These are phyloP conservation scores for Yarrowia galli DNA, from an alignment of 1,139 yeast species.

Conservation along the genomic window DNA sequence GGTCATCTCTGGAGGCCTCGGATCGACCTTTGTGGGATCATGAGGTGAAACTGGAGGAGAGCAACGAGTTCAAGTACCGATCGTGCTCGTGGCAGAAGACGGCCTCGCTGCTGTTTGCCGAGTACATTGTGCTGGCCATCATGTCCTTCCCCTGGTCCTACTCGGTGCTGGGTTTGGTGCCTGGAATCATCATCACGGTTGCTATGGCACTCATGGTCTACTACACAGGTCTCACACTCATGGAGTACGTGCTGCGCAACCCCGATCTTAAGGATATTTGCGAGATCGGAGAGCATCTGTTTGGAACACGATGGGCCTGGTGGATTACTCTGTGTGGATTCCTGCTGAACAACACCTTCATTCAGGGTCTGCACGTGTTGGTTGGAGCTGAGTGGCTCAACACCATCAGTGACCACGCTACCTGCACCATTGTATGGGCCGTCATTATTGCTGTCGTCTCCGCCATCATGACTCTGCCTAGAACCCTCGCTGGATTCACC, in stretches of 20 bases:
- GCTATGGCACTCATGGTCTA: slow-evolving; percentile 60
- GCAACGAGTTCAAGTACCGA: slow-evolving; percentile 56
- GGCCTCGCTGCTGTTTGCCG: slow-evolving; percentile 64
- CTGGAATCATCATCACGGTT: slow-evolving; percentile 63
- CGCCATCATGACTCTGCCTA: slow-evolving; percentile 60
- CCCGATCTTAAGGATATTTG: slow-evolving; percentile 62
- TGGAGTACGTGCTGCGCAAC: slow-evolving; percentile 62
- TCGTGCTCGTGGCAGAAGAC: slow-evolving; percentile 66
- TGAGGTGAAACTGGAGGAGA: slow-evolving; percentile 48
- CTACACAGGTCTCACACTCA: slow-evolving; percentile 62
- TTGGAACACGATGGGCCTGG: slow-evolving; percentile 62
- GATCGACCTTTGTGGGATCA: slow-evolving; percentile 41
- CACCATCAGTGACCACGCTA: slow-evolving; percentile 60
- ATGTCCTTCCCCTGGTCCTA: slow-evolving; percentile 72
- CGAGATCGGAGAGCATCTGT: slow-evolving; percentile 65
- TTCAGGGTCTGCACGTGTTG: slow-evolving; percentile 65
- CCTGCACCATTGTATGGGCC: slow-evolving; percentile 61
- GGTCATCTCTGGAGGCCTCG: slow-evolving; percentile 24
- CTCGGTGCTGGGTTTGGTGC: slow-evolving; percentile 64
- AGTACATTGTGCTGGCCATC: slow-evolving; percentile 67
- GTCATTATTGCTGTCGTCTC: slow-evolving; percentile 60
- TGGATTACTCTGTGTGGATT: slow-evolving; percentile 64
- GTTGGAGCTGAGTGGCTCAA: slow-evolving; percentile 67
- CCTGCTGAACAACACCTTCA: slow-evolving; percentile 61
- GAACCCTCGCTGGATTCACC: slow-evolving; percentile 63